Conservation (phyloP, 1,284 basidiomycete genomes). For the Pisolithus thermaeus region DNA sequence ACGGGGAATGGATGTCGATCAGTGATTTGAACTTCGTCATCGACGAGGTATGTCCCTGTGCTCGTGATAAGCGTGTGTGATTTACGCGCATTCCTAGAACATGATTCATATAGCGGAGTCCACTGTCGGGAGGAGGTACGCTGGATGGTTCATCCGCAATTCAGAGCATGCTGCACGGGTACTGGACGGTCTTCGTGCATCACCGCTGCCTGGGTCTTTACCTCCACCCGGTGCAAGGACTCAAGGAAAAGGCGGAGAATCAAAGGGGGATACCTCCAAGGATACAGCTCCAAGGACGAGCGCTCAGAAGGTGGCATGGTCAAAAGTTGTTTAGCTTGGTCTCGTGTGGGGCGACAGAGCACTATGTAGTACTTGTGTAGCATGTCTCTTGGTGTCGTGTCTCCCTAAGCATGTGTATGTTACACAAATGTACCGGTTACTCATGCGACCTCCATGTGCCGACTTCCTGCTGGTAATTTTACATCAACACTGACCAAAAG, state of each 20-base stretch:
- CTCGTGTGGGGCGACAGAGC: no score
- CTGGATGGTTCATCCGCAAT: constrained; percentile 96
- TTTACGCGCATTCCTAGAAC: constrained; percentile 45
- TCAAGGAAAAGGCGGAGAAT: constrained; percentile 18
- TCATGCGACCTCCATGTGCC: not conserved
- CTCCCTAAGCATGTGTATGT: not conserved
- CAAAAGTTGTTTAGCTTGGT: constrained; percentile 29
- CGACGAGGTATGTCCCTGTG: constrained; percentile 61
- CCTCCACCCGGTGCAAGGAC: constrained; percentile 2
- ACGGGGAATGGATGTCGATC: constrained; percentile 83
- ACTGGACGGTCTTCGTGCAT: constrained; percentile 68
- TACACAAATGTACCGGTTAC: not conserved
- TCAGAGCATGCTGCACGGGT: constrained; percentile 86
- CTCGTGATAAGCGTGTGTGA: not conserved
- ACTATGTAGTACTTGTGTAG: not conserved
- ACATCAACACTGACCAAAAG: no score
- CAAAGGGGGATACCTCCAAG: constrained; percentile 10
- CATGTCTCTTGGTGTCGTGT: not conserved
- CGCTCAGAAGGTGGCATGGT: constrained; percentile 55
- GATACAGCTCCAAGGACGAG: constrained; percentile 17
- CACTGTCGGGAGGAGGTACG: constrained; percentile 87
- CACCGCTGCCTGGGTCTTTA: constrained; percentile 49
- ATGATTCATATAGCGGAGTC: constrained; percentile 96
- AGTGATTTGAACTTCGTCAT: constrained; percentile 96
- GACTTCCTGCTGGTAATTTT: no score